Percentiles rank a stretch among this genome's conserved stretches.
Conservation (phyloP, 768 basidiomycete genomes). For the Leucogyrophana mollusca region DNA sequence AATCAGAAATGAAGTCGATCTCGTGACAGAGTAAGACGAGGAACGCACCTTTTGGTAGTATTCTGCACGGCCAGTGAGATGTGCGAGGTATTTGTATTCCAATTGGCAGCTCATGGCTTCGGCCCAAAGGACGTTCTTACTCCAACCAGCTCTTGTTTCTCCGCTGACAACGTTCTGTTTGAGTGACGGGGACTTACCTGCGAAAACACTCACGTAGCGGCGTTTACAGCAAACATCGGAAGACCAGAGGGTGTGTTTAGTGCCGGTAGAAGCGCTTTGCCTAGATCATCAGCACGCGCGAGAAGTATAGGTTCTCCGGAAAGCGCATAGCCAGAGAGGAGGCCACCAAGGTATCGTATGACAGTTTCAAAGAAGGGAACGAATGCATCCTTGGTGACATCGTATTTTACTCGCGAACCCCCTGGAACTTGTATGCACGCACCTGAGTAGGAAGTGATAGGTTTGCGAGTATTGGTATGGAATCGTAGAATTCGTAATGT, state of each 20-base stretch:
- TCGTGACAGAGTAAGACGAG: neutral
- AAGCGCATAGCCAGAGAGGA: conserved; percentile 76
- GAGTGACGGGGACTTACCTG: neutral
- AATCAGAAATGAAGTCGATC: neutral
- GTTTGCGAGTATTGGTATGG: conserved; percentile 48
- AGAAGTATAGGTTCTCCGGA: conserved; percentile 61
- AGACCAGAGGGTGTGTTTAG: conserved; percentile 44
- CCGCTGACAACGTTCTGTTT: conserved; percentile 22
- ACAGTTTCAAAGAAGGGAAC: conserved; percentile 73
- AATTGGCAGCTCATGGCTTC: conserved; percentile 49
- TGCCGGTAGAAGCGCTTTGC: conserved; percentile 40
- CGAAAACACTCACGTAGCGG: conserved; percentile 36
- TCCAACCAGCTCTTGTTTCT: conserved; percentile 35
- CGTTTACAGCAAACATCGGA: conserved; percentile 48
- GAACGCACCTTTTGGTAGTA: conserved; percentile 29
- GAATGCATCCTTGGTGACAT: conserved; percentile 23
- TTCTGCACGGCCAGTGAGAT: conserved; percentile 42
- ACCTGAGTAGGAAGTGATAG: conserved; percentile 39
- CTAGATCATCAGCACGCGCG: conserved; percentile 66
- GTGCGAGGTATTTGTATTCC: conserved; percentile 53
- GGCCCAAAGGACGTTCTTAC: conserved; percentile 23
- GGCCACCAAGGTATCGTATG: conserved; percentile 75
- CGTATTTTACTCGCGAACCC: neutral
- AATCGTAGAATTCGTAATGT: conserved; percentile 62
- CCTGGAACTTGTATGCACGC: conserved; percentile 12